Evolutionary conservation across 2,329 filamentous ascomycete species (phyloP).

Genomic region (Fusarium bactridioides): DNA sequence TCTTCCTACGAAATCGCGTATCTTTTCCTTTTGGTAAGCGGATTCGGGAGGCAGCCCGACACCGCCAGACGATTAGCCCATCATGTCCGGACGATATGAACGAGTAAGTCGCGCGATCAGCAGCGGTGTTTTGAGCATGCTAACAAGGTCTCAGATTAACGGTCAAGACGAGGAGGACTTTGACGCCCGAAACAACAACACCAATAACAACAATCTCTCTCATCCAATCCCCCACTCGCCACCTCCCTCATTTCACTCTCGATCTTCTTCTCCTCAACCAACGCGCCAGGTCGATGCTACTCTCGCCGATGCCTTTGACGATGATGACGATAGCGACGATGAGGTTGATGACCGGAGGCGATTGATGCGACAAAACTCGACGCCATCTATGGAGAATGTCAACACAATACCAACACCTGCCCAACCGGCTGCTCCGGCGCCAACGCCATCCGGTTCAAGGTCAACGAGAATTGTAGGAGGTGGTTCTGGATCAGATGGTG

Average conservation of each 20-base stretch:
- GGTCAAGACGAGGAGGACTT: constrained; percentile 64
- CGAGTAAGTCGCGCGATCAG: constrained; percentile 53
- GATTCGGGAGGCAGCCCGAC: constrained; percentile 39
- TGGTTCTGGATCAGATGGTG: constrained; percentile 86
- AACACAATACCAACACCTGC: constrained; percentile 25
- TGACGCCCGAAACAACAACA: constrained; percentile 40
- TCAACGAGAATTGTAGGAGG: constrained; percentile 67
- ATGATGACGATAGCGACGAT: constrained; percentile 79
- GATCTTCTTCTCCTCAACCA: constrained; percentile 67
- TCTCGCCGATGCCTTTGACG: constrained; percentile 92
- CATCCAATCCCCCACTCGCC: constrained; percentile 64
- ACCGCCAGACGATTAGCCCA: constrained; percentile 37
- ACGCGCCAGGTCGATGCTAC: constrained; percentile 70
- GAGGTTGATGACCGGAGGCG: constrained; percentile 81
- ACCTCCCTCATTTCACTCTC: constrained; percentile 88
- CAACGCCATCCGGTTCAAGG: constrained; percentile 51
- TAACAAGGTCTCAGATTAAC: constrained; percentile 57
- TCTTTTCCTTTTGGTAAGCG: constrained; percentile 12
- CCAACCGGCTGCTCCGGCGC: constrained; percentile 22
- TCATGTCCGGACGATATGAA: constrained; percentile 66
- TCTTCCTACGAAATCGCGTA: constrained; percentile 10
- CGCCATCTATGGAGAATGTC: constrained; percentile 36
- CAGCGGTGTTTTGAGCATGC: background rate
- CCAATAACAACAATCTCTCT: constrained; percentile 29
- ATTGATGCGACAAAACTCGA: constrained; percentile 74